A percentile compares a stretch with the other conserved stretches of the same genome.
Conservation (phyloP, 106 monocot species). For the Phalaenopsis aphrodite region DNA sequence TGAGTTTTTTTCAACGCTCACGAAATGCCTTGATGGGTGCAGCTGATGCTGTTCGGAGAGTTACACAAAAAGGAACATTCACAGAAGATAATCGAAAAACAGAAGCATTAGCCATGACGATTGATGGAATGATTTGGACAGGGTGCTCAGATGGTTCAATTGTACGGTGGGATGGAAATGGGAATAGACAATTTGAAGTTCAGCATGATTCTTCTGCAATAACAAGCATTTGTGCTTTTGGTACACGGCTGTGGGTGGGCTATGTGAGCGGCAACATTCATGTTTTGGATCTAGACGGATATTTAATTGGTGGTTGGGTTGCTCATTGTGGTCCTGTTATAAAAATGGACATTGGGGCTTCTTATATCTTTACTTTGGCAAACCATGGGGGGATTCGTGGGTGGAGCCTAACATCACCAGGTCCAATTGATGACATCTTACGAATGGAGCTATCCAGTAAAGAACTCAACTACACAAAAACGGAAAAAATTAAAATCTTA, state of each 20-base stretch:
- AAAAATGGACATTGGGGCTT: slow-evolving; percentile 36
- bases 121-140: slow-evolving; percentile 58
- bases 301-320: slow-evolving; percentile 39
- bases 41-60: slow-evolving; percentile 61
- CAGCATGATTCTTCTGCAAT: slow-evolving; percentile 36
- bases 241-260: slow-evolving; percentile 48
- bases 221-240: slow-evolving; percentile 44
- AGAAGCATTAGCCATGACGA: slow-evolving; percentile 40
- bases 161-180: slow-evolving; percentile 62
- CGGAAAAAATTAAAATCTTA: slow-evolving; percentile 46
- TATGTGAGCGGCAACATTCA: slow-evolving; percentile 42
- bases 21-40: slow-evolving; percentile 60
- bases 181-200: slow-evolving; percentile 38
- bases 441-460: slow-evolving; percentile 26
- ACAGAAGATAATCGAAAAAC: slow-evolving; percentile 44
- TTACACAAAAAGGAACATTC: slow-evolving; percentile 47
- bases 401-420: slow-evolving; percentile 40
- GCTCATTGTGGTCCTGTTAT: slow-evolving; percentile 56
- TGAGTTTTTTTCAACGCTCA: slow-evolving; percentile 60
- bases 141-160: slow-evolving; percentile 47
- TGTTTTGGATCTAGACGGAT: slow-evolving; percentile 52
- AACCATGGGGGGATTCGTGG: slow-evolving; percentile 63
- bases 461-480: slow-evolving; percentile 22
- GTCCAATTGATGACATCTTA: slow-evolving; percentile 36
- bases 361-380: slow-evolving; percentile 50